Evolutionary conservation across 768 basidiomycete species (phyloP).

Genomic region (Chalciporus pseudorubinellus): DNA sequence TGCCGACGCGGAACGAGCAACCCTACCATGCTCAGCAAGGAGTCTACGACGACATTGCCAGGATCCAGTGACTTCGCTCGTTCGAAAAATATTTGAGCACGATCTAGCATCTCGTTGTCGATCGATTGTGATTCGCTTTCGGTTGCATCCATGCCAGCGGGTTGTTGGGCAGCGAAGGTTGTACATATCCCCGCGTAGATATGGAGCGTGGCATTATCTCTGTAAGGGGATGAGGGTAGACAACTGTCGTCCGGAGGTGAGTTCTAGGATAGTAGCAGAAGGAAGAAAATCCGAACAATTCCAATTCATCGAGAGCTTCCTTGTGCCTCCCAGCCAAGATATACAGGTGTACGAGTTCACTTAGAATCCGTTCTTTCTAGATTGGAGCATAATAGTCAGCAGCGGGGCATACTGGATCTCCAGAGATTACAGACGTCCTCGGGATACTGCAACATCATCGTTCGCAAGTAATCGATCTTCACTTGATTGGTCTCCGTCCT

Average conservation of each 20-base stretch:
- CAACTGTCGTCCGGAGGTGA: slow-evolving; percentile 47
- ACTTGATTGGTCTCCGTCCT: slow-evolving; percentile 31
- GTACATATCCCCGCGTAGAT: slow-evolving; percentile 78
- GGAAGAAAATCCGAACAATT: slow-evolving; percentile 55
- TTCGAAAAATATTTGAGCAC: slow-evolving; percentile 60
- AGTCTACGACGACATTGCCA: slow-evolving; percentile 48
- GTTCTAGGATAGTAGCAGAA: neutral
- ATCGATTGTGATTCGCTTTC: slow-evolving; percentile 6
- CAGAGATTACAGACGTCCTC: slow-evolving; percentile 51
- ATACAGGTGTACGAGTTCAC: slow-evolving; percentile 70
- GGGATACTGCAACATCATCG: slow-evolving; percentile 68
- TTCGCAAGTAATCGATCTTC: slow-evolving; percentile 58
- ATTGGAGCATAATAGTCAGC: slow-evolving; percentile 10
- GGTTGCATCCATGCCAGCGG: neutral
- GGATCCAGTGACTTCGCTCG: slow-evolving; percentile 61
- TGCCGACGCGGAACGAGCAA: neutral
- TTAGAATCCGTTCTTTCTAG: slow-evolving; percentile 73
- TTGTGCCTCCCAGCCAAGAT: slow-evolving; percentile 55
- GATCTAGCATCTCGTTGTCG: slow-evolving; percentile 44
- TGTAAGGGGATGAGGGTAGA: slow-evolving; percentile 84
- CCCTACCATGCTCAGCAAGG: slow-evolving; percentile 54
- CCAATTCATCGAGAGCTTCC: slow-evolving; percentile 81
- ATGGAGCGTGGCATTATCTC: slow-evolving; percentile 76
- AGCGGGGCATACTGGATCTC: slow-evolving; percentile 1
- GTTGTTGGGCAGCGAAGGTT: slow-evolving; percentile 56